Percentiles rank a stretch among this genome's conserved stretches.
phyloP scores from a whole-genome alignment of 768 basidiomycete species.

The Dioszegia aurantiaca region DNA sequence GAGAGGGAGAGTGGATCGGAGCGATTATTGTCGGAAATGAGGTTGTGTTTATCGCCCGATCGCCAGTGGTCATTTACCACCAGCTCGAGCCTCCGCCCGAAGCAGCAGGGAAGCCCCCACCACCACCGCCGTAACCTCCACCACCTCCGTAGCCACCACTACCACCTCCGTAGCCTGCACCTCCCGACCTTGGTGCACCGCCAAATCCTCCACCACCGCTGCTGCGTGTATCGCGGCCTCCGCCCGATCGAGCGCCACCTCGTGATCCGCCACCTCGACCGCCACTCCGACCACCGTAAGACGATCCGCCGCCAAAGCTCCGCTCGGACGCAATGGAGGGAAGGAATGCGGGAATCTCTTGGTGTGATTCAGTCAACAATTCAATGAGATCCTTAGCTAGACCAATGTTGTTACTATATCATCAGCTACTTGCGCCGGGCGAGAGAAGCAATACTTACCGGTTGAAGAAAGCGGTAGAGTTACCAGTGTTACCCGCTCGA shows the following conservation, averaged over 20 bases:
- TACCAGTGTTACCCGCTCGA: constrained; percentile 96
- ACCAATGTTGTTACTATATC: constrained; percentile 74
- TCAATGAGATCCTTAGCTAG: constrained; percentile 90
- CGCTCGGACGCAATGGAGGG: constrained; percentile 77
- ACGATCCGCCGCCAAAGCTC: constrained; percentile 62
- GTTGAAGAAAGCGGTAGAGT: constrained; percentile 82
- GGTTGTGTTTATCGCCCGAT: neutral
- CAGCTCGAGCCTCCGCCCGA: constrained; percentile 42
- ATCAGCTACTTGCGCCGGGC: neutral
- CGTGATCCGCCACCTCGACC: constrained; percentile 51
- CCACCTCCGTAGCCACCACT: constrained; percentile 57
- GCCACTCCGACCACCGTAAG: constrained; percentile 52
- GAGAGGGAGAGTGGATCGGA: neutral
- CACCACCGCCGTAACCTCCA: constrained; percentile 51
- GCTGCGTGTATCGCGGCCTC: constrained; percentile 34
- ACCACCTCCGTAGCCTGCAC: constrained; percentile 21
- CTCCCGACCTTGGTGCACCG: constrained; percentile 53
- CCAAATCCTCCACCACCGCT: constrained; percentile 53
- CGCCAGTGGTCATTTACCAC: constrained; percentile 30
- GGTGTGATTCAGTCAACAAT: constrained; percentile 77
- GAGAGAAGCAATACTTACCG: constrained; percentile 1
- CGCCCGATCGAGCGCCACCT: constrained; percentile 51
- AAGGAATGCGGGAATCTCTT: constrained; percentile 83
- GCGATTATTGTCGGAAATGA: neutral
- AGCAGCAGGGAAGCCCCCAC: constrained; percentile 42